These are phyloP conservation scores for Orychophragmus violaceus DNA, from an alignment of 345 rosid species.

Conservation along the genomic window DNA sequence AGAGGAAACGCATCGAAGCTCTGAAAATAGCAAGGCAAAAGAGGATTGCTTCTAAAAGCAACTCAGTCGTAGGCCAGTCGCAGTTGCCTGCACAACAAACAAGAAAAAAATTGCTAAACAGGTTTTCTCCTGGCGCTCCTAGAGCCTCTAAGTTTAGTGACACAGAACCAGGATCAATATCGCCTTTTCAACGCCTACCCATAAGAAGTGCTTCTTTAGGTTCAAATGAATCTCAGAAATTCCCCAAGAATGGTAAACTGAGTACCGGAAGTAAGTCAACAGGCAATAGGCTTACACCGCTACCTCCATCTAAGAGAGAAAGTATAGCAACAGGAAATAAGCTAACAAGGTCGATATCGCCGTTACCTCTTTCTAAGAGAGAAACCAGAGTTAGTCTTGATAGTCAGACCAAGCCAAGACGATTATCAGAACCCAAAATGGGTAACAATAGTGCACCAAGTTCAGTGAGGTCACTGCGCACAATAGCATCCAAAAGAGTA, in stretches of 20 bases:
- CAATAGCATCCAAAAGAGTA: conserved; percentile 36
- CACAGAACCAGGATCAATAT: conserved; percentile 62
- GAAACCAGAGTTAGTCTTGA: conserved; percentile 43
- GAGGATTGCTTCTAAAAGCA: conserved; percentile 73
- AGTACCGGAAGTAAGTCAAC: conserved; percentile 44
- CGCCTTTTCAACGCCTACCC: conserved; percentile 58
- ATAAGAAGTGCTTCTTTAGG: conserved; percentile 44
- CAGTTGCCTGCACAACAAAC: conserved; percentile 38
- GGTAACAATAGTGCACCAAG: conserved; percentile 30
- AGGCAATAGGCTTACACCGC: conserved; percentile 49
- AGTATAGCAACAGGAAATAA: conserved; percentile 43
- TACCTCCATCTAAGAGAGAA: conserved; percentile 55
- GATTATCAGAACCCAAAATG: conserved; percentile 75
- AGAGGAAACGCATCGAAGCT: conserved; percentile 65
- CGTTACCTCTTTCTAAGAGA: conserved; percentile 57
- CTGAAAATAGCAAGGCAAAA: conserved; percentile 81
- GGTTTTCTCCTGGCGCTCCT: conserved; percentile 58
- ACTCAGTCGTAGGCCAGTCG: conserved; percentile 44
- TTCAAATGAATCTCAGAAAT: conserved; percentile 44
- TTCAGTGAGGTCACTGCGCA: conserved; percentile 42
- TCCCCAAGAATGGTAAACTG: conserved; percentile 50
- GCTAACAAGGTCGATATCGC: conserved; percentile 51
- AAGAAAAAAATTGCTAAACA: conserved; percentile 47
- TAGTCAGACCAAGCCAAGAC: conserved; percentile 50
- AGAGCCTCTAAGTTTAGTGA: conserved; percentile 81